phyloP scores from a whole-genome alignment of 1,284 basidiomycete species.

The Exsudoporus floridanus region DNA sequence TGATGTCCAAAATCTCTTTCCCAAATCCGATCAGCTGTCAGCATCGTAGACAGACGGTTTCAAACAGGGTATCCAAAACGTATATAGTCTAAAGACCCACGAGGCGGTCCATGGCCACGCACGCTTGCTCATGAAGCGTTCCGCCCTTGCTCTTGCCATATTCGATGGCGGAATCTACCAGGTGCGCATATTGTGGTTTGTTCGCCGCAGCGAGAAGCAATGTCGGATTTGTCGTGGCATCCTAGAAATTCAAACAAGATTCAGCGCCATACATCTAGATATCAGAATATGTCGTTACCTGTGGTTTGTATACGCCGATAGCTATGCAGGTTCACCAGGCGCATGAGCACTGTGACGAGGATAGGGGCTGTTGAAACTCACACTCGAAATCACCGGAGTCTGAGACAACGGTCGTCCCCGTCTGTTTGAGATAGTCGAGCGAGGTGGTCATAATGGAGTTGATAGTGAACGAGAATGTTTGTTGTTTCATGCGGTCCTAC shows the following conservation, averaged over 20 bases:
- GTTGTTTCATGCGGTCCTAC: neutral
- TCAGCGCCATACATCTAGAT: neutral
- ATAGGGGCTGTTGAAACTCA: slow-evolving; percentile 39
- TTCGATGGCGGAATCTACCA: slow-evolving; percentile 82
- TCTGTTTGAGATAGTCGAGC: slow-evolving; percentile 83
- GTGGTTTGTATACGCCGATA: slow-evolving; percentile 89
- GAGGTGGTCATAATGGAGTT: slow-evolving; percentile 71
- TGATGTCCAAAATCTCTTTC: slow-evolving; percentile 89
- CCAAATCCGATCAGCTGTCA: slow-evolving; percentile 90
- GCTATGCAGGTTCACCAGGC: slow-evolving; percentile 44
- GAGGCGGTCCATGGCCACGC: slow-evolving; percentile 84
- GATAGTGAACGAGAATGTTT: neutral
- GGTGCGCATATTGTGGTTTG: slow-evolving; percentile 79
- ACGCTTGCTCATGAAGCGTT: slow-evolving; percentile 66
- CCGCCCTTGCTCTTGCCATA: slow-evolving; percentile 83
- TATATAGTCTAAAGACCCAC: slow-evolving; percentile 40
- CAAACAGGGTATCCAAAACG: neutral
- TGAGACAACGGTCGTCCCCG: slow-evolving; percentile 90
- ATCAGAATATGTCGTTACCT: slow-evolving; percentile 43
- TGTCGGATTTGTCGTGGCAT: slow-evolving; percentile 93
- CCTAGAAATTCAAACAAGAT: slow-evolving; percentile 39
- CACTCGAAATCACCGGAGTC: slow-evolving; percentile 86
- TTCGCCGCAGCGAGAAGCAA: slow-evolving; percentile 89
- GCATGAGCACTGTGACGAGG: neutral
- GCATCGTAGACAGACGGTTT: neutral